Conservation (phyloP, 176 grass and related monocot genomes). For the Themeda triandra region DNA sequence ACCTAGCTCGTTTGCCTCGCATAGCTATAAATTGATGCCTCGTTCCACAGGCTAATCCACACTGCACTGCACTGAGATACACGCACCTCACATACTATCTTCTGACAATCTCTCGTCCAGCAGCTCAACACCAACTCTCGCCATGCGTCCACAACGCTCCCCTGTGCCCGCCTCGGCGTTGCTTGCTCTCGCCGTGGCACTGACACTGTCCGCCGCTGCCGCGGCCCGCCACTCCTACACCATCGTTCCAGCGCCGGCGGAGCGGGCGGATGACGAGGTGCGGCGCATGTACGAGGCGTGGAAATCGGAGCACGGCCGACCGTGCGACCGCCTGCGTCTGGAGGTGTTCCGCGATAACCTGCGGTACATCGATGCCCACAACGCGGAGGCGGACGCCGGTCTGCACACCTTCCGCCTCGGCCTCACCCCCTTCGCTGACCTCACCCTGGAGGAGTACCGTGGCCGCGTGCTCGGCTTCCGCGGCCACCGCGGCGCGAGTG, state of each 20-base stretch:
- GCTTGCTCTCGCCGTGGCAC: neutral
- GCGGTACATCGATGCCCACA: conserved; percentile 50
- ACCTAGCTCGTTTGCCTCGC: too few species aligned
- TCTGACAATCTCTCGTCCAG: neutral
- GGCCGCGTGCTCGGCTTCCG: conserved; percentile 27
- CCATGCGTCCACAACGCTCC: neutral
- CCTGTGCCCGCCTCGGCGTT: neutral
- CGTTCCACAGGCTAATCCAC: too few species aligned
- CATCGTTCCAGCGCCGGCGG: neutral
- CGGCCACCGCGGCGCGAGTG: too few species aligned
- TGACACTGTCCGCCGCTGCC: neutral
- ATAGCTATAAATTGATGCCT: too few species aligned
- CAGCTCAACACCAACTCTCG: neutral
- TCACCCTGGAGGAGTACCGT: conserved; percentile 58
- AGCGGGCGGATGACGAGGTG: conserved; percentile 1
- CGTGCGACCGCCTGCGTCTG: conserved; percentile 10
- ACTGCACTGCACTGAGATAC: too few species aligned
- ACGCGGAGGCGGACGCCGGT: conserved; percentile 50
- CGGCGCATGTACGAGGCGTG: conserved; percentile 5
- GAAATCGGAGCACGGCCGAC: neutral
- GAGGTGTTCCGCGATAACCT: conserved; percentile 54
- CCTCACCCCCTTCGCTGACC: conserved; percentile 54
- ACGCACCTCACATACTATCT: too few species aligned
- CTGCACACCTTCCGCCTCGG: conserved; percentile 43
- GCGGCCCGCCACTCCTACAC: neutral